Conservation (phyloP, 2,329 filamentous ascomycete genomes). For the Pyrenophora graminea region DNA sequence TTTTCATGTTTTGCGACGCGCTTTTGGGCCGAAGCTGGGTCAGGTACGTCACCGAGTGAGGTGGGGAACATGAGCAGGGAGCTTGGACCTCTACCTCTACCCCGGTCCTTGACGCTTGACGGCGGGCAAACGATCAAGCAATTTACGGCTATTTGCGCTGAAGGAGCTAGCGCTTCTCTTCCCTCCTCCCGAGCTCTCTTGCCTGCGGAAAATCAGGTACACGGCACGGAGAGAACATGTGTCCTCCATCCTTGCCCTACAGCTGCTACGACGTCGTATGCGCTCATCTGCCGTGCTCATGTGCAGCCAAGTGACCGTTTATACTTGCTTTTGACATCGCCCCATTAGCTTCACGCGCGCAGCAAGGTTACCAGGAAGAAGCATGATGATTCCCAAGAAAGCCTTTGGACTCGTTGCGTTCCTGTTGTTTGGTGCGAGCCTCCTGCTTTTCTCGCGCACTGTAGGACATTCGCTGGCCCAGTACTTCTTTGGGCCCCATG, state of each 20-base stretch:
- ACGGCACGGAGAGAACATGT: slow-evolving; percentile 1
- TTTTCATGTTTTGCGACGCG: slow-evolving; percentile 6
- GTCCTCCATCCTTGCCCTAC: slow-evolving; percentile 5
- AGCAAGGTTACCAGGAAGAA: slow-evolving; percentile 3
- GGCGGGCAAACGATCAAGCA: not conserved
- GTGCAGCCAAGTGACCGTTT: slow-evolving; percentile 3
- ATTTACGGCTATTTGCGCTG: slow-evolving; percentile 8
- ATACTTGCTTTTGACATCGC: slow-evolving; percentile 6
- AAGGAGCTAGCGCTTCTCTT: slow-evolving; percentile 13
- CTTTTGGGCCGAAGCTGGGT: slow-evolving; percentile 3
- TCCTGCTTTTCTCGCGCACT: slow-evolving; percentile 28
- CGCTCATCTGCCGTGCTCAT: not conserved
- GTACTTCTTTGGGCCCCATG: slow-evolving; percentile 21
- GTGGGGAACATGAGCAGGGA: slow-evolving; percentile 5
- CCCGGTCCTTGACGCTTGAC: not conserved
- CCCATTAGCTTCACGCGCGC: not conserved
- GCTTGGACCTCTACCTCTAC: slow-evolving; percentile 11
- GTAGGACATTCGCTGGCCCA: slow-evolving; percentile 21
- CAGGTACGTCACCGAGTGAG: slow-evolving; percentile 24
- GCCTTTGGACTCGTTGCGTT: slow-evolving; percentile 22
- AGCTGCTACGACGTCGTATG: slow-evolving; percentile 1
- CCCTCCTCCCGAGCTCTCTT: slow-evolving; percentile 3
- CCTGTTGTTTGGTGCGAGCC: slow-evolving; percentile 10
- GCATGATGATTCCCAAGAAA: slow-evolving; percentile 32
- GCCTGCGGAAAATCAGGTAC: slow-evolving; percentile 5